Conservation (phyloP, 2,329 filamentous ascomycete genomes). For the Colletotrichum sidae region DNA sequence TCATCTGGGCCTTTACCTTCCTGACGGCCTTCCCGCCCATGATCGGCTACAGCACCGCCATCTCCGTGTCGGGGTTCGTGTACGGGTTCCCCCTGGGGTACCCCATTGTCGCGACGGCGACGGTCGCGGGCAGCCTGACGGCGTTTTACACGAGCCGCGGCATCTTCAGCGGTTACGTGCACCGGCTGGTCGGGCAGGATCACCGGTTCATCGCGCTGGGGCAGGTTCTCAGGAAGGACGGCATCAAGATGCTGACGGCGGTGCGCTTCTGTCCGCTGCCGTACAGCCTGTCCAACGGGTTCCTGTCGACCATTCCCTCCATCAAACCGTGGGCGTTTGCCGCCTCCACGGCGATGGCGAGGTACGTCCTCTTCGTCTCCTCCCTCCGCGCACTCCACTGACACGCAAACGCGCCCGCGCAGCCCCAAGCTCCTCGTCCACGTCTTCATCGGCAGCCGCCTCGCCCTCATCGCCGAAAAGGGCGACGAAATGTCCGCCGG, state of each 20-base stretch:
- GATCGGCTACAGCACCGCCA: constrained; percentile 85
- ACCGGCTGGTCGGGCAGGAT: constrained; percentile 83
- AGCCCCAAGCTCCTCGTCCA: constrained; percentile 90
- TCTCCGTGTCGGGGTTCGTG: constrained; percentile 65
- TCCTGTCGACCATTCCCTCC: constrained; percentile 92
- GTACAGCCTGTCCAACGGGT: constrained; percentile 93
- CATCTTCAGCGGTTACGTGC: constrained; percentile 81
- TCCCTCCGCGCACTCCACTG: constrained; percentile 6
- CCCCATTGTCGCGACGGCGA: constrained; percentile 84
- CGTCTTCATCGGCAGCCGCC: constrained; percentile 88
- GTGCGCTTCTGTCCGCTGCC: constrained; percentile 93
- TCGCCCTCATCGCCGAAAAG: constrained; percentile 85
- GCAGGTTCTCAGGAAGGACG: constrained; percentile 90
- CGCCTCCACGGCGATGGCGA: constrained; percentile 83
- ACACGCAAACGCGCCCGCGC: constrained; percentile 11
- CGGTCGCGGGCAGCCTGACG: constrained; percentile 79
- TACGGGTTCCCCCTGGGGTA: constrained; percentile 75
- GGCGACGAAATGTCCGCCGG: constrained; percentile 84
- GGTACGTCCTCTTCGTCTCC: constrained; percentile 48
- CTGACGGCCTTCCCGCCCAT: constrained; percentile 85
- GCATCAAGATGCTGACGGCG: constrained; percentile 88
- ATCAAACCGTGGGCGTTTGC: constrained; percentile 82
- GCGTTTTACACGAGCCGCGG: constrained; percentile 87
- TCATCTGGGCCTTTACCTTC: constrained; percentile 82
- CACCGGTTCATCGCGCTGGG: constrained; percentile 89